Conservation (phyloP, 169 alveolate genomes). For the Plasmodium gonderi region DNA sequence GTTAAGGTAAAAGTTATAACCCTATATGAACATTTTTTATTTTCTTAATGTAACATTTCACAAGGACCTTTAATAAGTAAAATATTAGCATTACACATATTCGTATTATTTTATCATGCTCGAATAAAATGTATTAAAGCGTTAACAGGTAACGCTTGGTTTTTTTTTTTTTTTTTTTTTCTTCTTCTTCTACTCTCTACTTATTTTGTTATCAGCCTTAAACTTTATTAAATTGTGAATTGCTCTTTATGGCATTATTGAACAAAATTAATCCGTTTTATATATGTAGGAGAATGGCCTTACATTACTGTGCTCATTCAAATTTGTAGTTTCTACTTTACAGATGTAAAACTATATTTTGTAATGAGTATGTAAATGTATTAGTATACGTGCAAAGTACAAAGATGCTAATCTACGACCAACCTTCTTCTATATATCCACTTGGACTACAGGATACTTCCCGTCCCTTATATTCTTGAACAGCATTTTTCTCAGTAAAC, state of each 20-base stretch:
- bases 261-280: neutral
- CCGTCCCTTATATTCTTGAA: conserved; percentile 11
- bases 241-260: neutral
- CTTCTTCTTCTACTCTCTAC: neutral
- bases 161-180: neutral
- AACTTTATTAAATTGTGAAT: neutral
- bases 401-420: conserved; percentile 5
- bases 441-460: conserved; percentile 7
- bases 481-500: neutral
- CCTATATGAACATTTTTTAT: neutral
- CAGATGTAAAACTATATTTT: neutral
- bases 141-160: neutral
- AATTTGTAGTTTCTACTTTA: neutral
- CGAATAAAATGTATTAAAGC: neutral
- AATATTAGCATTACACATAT: neutral
- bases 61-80: neutral
- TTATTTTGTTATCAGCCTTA: too few species aligned
- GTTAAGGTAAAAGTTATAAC: neutral
- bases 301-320: neutral
- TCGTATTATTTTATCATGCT: neutral
- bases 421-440: conserved; percentile 29
- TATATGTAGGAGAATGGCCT: neutral
- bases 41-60: too few species aligned
- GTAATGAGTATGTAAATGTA: neutral
- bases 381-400: neutral